Evolutionary conservation across 2,329 filamentous ascomycete species (phyloP).

Genomic region (Sporothrix curviconia): DNA sequence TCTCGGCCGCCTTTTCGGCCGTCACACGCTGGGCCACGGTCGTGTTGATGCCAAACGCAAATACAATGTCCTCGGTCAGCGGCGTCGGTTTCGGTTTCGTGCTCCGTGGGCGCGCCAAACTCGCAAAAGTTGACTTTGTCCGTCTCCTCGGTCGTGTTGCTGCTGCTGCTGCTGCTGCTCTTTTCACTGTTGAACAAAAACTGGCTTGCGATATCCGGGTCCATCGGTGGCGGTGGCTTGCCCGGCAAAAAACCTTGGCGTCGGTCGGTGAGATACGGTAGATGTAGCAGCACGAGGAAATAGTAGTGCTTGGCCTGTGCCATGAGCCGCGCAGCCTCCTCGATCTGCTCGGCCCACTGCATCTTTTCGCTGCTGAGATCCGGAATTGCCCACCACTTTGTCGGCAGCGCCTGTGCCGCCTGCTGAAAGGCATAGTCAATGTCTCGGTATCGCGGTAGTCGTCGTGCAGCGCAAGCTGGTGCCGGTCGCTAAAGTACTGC

Average conservation of each 20-base stretch:
- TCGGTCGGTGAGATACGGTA: conserved; percentile 44
- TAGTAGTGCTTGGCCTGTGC: conserved; percentile 37
- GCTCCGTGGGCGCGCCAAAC: background rate
- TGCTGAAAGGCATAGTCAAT: conserved; percentile 30
- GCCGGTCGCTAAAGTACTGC: background rate
- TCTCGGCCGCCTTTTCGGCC: no score
- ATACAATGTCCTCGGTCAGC: background rate
- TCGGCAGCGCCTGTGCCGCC: conserved; percentile 27
- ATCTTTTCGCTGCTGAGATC: conserved; percentile 18
- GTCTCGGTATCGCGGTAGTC: conserved; percentile 25
- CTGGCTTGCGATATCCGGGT: background rate
- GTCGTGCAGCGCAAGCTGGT: conserved; percentile 7
- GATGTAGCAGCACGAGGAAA: conserved; percentile 43
- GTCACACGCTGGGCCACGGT: background rate
- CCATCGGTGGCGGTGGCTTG: background rate
- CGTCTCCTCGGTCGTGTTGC: background rate
- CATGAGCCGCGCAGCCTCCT: conserved; percentile 24
- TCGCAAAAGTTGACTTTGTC: background rate
- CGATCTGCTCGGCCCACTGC: conserved; percentile 15
- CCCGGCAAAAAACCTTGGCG: conserved; percentile 9
- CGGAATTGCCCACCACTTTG: conserved; percentile 32
- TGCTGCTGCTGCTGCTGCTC: no score
- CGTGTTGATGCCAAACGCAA: background rate
- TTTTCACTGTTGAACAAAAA: no score
- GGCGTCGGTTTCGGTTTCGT: background rate